A percentile compares a stretch with the other conserved stretches of the same genome.
These are phyloP conservation scores for Russula griseocarnosa DNA, from an alignment of 768 basidiomycete species.

Conservation along the genomic window DNA sequence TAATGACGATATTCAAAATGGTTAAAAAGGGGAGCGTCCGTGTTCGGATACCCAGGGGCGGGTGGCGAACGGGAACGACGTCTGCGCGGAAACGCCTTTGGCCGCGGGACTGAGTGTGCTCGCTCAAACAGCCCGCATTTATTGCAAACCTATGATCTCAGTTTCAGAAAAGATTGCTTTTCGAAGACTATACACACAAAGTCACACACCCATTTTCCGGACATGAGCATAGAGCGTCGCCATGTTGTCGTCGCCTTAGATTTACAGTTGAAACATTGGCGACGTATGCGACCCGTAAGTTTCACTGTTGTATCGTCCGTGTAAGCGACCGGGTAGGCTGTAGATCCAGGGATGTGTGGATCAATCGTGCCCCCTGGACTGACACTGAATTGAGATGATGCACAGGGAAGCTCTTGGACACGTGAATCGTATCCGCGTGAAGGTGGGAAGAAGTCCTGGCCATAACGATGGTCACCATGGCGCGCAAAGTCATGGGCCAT, in stretches of 20 bases:
- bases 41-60: neutral
- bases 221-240: constrained; percentile 68
- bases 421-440: neutral
- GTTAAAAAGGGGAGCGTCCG: neutral
- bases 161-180: neutral
- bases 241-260: constrained; percentile 79
- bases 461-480: neutral
- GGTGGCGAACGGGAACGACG: constrained; percentile 8
- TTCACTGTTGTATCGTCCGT: constrained; percentile 79
- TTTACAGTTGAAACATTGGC: constrained; percentile 78
- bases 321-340: constrained; percentile 30
- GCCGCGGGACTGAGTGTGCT: constrained; percentile 69
- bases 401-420: neutral
- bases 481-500: neutral
- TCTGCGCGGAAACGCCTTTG: constrained; percentile 31
- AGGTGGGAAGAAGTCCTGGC: neutral
- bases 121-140: constrained; percentile 79
- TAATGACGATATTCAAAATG: neutral
- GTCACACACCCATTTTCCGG: constrained; percentile 60
- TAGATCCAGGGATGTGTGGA: neutral
- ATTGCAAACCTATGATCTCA: constrained; percentile 33
- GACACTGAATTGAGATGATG: neutral
- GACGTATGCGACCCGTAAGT: constrained; percentile 64
- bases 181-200: neutral
- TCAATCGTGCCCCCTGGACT: neutral